Evolutionary conservation across 2,329 filamentous ascomycete species (phyloP), one percentile per base, ranked within the genome.

Genomic region (Trichoderma brevicompactum): DNA sequence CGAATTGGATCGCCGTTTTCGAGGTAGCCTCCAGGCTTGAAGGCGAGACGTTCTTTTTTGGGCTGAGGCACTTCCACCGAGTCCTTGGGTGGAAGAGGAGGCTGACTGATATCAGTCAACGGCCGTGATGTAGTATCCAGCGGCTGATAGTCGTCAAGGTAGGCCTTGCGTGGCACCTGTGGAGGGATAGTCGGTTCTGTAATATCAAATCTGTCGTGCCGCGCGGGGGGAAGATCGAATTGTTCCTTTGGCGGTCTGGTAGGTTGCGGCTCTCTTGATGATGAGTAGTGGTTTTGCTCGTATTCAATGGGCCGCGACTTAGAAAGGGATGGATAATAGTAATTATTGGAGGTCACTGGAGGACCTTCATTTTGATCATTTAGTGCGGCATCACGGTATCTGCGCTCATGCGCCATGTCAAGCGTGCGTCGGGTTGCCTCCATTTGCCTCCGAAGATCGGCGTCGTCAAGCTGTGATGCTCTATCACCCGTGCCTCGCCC

Each of bases 1-100:
- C 95, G 89, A 7, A 99, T 85, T 0, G 94, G 91, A 6, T 89
- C 87, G 17, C 94, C 95, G 70, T 92, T 94, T 76, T 99, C 95
- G 15, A 97, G 88, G 74, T 93, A 95, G 1, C 92, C 93, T 2
- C 91, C 89, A 1, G 94, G 91, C 87, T 78, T 79, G 34, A 79
- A 79, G 13, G 91, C 92, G 71, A 92, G 90, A 54, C 87, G 76
- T 65, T 89, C 77, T 77, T 87, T 83, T 68, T 83, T 80, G 3
- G 78, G 74, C 4, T 71, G 17, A 6, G 75, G 75, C 9, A 70
- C 64, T 3, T 69, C 66, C 32, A 71, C 56, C 17, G 68, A 54
- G 53, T 71, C 69, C 66, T 78, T 78, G 3, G 72, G 72, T 19
- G 76, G 76, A 34, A 72, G 68, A 34, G 71, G 63, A 15, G 73